Conservation (phyloP, 2,329 filamentous ascomycete species). For the Exutisphaerella laricina region DNA sequence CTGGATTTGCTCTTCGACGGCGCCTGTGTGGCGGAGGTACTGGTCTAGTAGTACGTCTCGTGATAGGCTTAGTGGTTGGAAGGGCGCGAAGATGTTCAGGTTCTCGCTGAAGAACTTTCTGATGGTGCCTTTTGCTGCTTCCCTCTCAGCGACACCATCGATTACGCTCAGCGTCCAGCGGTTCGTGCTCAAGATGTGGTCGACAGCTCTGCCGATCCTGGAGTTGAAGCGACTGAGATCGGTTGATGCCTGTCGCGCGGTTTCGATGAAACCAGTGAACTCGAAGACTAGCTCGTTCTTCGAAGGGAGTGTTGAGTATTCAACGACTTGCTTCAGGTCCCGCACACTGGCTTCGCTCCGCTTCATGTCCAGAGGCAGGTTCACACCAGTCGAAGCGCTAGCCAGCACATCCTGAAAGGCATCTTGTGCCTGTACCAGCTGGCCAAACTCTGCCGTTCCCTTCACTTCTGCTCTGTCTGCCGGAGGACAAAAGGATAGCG, state of each 20-base stretch:
- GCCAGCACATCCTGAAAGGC: conserved; percentile 71
- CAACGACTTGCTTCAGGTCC: conserved; percentile 66
- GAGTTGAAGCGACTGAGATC: conserved; percentile 71
- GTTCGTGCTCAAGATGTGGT: conserved; percentile 69
- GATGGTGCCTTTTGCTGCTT: conserved; percentile 38
- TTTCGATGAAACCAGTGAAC: conserved; percentile 69
- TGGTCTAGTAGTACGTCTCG: conserved; percentile 63
- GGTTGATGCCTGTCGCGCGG: conserved; percentile 57
- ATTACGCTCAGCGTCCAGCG: conserved; percentile 68
- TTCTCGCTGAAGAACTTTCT: conserved; percentile 40
- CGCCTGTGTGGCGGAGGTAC: conserved; percentile 66
- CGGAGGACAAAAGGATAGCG: conserved; percentile 57
- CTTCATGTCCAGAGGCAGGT: conserved; percentile 73
- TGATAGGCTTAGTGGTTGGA: conserved; percentile 54
- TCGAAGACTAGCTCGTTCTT: conserved; percentile 68
- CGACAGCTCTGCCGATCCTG: conserved; percentile 66
- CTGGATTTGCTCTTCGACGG: conserved; percentile 64
- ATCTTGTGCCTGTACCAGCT: conserved; percentile 67
- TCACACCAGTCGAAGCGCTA: conserved; percentile 58
- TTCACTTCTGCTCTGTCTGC: conserved; percentile 19
- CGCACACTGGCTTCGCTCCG: conserved; percentile 67
- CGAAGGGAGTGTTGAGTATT: conserved; percentile 61
- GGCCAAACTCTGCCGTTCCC: conserved; percentile 60
- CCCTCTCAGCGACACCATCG: conserved; percentile 51
- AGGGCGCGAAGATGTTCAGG: conserved; percentile 51